phyloP scores from a whole-genome alignment of 257 asterid genomes.

The Solanum ossicruentum region DNA sequence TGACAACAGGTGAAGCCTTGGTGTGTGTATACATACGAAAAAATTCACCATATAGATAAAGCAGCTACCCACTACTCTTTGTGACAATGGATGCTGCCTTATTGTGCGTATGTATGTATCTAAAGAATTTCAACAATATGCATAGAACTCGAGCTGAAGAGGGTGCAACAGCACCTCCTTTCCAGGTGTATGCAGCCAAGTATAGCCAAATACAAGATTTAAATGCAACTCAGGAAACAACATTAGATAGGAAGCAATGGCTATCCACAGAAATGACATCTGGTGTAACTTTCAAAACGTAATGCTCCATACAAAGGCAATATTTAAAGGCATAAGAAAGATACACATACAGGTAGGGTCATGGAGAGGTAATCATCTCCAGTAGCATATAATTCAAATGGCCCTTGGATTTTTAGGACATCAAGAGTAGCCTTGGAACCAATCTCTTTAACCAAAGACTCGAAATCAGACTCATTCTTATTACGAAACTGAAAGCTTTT shows the following conservation, averaged over 20 bases:
- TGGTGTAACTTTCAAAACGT: not conserved
- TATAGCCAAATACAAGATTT: not conserved
- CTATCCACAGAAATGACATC: not conserved
- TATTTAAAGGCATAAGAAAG: not conserved
- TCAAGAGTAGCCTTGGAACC: conserved; percentile 33
- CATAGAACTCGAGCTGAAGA: not conserved
- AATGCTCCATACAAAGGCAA: not conserved
- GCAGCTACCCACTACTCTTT: not conserved
- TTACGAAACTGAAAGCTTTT: conserved; percentile 18
- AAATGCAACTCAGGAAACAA: not conserved
- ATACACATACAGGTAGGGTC: conserved; percentile 39
- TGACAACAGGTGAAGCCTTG: not conserved
- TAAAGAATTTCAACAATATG: not conserved
- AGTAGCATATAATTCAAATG: conserved; percentile 40
- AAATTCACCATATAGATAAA: not conserved
- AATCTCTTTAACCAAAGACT: conserved; percentile 30
- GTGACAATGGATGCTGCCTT: not conserved
- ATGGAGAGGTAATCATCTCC: conserved; percentile 46
- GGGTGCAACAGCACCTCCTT: not conserved
- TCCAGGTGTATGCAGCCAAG: not conserved
- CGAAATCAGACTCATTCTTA: conserved; percentile 26
- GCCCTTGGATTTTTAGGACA: conserved; percentile 52
- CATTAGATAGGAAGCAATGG: not conserved
- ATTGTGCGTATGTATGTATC: not conserved
- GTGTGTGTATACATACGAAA: not conserved